Conservation (phyloP, 2,329 filamentous ascomycete genomes). For the Colletotrichum incanum region DNA sequence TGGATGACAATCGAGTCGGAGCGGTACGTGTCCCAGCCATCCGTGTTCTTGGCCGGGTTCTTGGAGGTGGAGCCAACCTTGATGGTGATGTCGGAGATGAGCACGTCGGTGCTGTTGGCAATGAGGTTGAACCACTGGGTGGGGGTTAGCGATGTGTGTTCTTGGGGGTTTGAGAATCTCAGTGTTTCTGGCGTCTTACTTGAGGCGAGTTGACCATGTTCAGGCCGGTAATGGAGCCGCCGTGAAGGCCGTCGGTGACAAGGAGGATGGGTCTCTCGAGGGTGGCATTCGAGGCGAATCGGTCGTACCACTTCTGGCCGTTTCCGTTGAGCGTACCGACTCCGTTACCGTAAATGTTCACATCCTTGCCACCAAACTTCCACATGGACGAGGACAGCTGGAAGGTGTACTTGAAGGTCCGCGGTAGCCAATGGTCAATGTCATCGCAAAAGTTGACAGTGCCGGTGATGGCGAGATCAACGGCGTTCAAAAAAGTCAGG, state of each 20-base stretch:
- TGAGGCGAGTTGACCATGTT: conserved; percentile 71
- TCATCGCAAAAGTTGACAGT: conserved; percentile 76
- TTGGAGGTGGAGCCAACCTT: conserved; percentile 66
- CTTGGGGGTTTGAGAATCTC: conserved; percentile 23
- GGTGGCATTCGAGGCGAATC: conserved; percentile 70
- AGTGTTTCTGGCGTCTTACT: conserved; percentile 32
- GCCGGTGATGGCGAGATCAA: conserved; percentile 73
- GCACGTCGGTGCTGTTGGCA: conserved; percentile 75
- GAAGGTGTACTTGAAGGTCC: conserved; percentile 75
- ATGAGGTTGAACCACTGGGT: conserved; percentile 68
- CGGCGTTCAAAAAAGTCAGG: conserved; percentile 73
- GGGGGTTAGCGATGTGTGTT: not conserved
- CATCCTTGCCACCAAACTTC: conserved; percentile 52
- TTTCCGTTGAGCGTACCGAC: conserved; percentile 69
- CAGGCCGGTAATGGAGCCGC: conserved; percentile 72
- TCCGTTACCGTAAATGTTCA: conserved; percentile 76
- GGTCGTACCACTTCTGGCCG: conserved; percentile 76
- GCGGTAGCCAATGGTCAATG: conserved; percentile 77
- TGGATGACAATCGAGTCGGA: conserved; percentile 76
- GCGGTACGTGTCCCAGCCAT: conserved; percentile 77
- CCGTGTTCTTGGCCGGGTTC: conserved; percentile 75
- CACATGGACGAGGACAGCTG: conserved; percentile 71
- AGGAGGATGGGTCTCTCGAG: conserved; percentile 73
- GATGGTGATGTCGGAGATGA: conserved; percentile 76
- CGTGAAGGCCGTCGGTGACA: conserved; percentile 70